phyloP scores from a whole-genome alignment of 2,329 filamentous ascomycete genomes.

The Pseudogymnoascus sp. region DNA sequence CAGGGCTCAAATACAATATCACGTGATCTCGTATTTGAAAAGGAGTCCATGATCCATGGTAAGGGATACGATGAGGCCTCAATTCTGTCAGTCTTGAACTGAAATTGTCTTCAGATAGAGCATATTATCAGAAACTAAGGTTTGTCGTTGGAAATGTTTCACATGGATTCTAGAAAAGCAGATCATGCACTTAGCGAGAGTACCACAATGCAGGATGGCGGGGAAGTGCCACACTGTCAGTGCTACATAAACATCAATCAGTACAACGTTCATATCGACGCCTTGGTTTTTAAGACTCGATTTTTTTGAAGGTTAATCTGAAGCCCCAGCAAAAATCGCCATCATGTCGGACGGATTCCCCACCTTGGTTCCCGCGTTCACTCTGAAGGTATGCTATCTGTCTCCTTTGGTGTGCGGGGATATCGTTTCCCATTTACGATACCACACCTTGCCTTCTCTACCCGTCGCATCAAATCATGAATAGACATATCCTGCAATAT shows the following conservation, averaged over 20 bases:
- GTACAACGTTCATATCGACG: neutral
- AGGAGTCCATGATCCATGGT: neutral
- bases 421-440: neutral
- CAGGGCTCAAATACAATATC: neutral
- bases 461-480: neutral
- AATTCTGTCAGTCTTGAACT: neutral
- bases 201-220: neutral
- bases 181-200: neutral
- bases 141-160: constrained; percentile 1
- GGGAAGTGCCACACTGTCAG: neutral
- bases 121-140: neutral
- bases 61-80: neutral
- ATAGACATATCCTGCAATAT: neutral
- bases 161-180: neutral
- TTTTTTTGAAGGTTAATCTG: neutral
- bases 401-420: constrained; percentile 14
- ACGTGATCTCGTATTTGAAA: neutral
- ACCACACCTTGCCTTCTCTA: neutral
- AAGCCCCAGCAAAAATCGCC: neutral
- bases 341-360: constrained; percentile 7
- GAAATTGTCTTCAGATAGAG: neutral
- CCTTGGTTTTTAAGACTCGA: neutral
- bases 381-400: neutral
- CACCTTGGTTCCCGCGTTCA: constrained; percentile 1
- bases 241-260: neutral